phyloP scores from a whole-genome alignment of 306 rosid species.

The Malus sylvestris region DNA sequence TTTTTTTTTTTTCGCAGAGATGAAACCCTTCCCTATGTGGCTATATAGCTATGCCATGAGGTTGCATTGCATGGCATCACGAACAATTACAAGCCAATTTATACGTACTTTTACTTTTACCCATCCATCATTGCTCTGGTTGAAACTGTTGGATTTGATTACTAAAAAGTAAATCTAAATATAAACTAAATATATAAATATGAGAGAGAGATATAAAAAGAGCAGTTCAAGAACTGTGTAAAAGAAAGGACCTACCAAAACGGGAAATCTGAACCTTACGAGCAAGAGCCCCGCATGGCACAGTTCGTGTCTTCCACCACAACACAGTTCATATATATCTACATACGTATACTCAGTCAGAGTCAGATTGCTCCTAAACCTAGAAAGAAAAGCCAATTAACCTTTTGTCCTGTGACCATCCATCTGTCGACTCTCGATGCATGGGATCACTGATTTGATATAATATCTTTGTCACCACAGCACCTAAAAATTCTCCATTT shows the following conservation, averaged over 20 bases:
- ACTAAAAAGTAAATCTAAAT: not conserved
- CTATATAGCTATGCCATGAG: not conserved
- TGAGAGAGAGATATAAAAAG: not conserved
- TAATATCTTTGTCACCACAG: constrained; percentile 14
- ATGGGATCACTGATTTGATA: constrained; percentile 17
- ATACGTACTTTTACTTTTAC: not conserved
- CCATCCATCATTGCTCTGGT: not conserved
- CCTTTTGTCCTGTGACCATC: not conserved
- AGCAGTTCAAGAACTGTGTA: not conserved
- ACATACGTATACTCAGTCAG: not conserved
- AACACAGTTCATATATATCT: not conserved
- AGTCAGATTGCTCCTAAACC: constrained; percentile 20
- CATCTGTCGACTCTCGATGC: constrained; percentile 10
- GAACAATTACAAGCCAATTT: not conserved
- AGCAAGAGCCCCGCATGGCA: constrained; percentile 20
- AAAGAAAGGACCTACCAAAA: constrained; percentile 9
- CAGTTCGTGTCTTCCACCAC: constrained; percentile 12
- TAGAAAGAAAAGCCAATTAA: constrained; percentile 12
- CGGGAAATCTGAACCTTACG: constrained; percentile 8
- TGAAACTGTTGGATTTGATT: not conserved
- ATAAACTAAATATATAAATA: too few relatives aligned
- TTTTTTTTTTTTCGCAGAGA: not conserved
- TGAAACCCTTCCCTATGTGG: not conserved
- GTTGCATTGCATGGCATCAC: not conserved
- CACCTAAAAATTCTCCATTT: constrained; percentile 29